Base-by-base conservation (phyloP, 1,284 basidiomycete genomes). In the Pholiota adiposa region DNA sequence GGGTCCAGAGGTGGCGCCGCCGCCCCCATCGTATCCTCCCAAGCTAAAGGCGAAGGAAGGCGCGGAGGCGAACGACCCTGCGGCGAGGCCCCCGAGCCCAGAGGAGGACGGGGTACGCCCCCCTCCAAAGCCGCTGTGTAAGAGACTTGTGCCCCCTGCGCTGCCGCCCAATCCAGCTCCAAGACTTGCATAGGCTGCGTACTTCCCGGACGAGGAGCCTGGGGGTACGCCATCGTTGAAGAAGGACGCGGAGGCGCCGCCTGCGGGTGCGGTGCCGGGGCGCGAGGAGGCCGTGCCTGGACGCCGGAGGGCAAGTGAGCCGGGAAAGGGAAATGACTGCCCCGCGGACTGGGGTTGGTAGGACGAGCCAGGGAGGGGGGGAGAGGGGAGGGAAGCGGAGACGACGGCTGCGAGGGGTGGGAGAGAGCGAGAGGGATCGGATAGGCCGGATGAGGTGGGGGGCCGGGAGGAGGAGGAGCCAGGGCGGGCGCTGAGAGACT, bases 321-420 rank as follows among this genome's bases (percentile, higher is more conserved):
- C 59, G 62, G 68, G 72, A 69, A 71, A 70, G 67, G 71, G 66
- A 70, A 71, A 68, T 23, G 25, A 3, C n/a, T 29, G 21, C 18
- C 18, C n/a, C 11, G 6, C 14, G 36, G 36, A 8, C 8, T 5
- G 18, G 11, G 2, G 27, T n/a, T n/a, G n/a, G n/a, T n/a, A n/a
- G 53, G 66, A 51, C 52, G 73, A 68, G 67, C 71, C 60, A 60
- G 75, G 64, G 66, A 72, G 54, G 67, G 66, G 68, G 66, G 65
- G 51, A 65, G 79, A 69, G 70, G 76, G 67, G 73, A 78, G 75
- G 79, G 78, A 75, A 75, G 83, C 78, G 83, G 86, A 80, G 85
- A 90, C 83, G 84, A 90, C 82, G 76, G 86, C 79, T 77, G 84
- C 71, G 83, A 90, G 84, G 51, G 88, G 87, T 62, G 88, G 88